Percentiles rank a stretch among this genome's conserved stretches.
phyloP scores from a whole-genome alignment of 2,329 filamentous ascomycete species.

The Furcasterigmium furcatum region DNA sequence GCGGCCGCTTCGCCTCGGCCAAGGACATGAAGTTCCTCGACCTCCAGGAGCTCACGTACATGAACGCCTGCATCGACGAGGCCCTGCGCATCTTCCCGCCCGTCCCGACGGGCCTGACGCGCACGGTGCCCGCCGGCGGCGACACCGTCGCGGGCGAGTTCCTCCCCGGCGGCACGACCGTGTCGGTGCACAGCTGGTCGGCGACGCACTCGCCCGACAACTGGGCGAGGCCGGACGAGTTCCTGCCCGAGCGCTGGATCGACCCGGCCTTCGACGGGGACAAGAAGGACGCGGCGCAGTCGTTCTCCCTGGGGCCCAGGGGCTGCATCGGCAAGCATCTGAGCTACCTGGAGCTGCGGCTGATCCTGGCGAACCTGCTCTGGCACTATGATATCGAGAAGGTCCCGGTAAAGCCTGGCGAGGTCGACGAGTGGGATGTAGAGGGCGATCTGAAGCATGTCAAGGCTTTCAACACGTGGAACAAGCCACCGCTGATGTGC shows the following conservation, averaged over 20 bases:
- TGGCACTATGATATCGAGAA: conserved; percentile 24
- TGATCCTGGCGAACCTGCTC: conserved; percentile 21
- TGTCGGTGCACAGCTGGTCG: conserved; percentile 32
- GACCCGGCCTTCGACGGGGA: conserved; percentile 18
- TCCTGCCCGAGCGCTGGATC: conserved; percentile 29
- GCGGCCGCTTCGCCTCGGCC: conserved; percentile 17
- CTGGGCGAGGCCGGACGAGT: conserved; percentile 26
- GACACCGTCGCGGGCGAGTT: conserved; percentile 23
- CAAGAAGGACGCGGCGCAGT: conserved; percentile 17
- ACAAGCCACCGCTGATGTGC: conserved; percentile 20
- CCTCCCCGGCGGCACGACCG: conserved; percentile 29
- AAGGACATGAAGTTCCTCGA: conserved; percentile 15
- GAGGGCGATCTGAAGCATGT: conserved; percentile 17
- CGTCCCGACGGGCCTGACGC: conserved; percentile 14
- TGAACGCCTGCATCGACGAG: conserved; percentile 39
- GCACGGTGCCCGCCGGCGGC: conserved; percentile 25
- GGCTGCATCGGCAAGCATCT: conserved; percentile 27
- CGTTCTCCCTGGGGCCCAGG: conserved; percentile 23
- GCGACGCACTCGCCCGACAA: conserved; percentile 25
- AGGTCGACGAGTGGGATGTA: conserved; percentile 20
- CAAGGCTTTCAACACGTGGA: conserved; percentile 22
- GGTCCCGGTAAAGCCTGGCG: conserved; percentile 7
- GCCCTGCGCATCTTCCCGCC: conserved; percentile 35
- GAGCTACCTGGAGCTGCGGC: conserved; percentile 24
- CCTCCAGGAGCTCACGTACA: conserved; percentile 21